Evolutionary conservation across 768 basidiomycete genomes (phyloP).

Genomic region (Leccinum subtestaceum): DNA sequence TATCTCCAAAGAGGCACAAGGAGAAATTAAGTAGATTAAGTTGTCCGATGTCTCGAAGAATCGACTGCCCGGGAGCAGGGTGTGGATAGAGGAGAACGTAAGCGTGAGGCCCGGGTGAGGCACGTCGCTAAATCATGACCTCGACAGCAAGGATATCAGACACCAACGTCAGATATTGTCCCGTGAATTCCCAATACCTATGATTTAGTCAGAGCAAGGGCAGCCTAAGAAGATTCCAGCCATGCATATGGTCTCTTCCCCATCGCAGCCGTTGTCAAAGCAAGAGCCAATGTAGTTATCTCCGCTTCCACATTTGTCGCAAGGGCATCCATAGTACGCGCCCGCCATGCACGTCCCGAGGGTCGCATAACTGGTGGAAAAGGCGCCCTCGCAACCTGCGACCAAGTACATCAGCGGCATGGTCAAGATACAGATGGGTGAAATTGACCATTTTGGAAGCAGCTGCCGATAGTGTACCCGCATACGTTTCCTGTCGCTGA

Average conservation of each 20-base stretch:
- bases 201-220: background rate
- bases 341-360: background rate
- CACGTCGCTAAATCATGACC: background rate
- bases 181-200: background rate
- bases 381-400: background rate
- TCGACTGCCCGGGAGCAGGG: background rate
- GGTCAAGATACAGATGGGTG: background rate
- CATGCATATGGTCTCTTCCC: background rate
- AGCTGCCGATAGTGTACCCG: background rate
- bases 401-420: background rate
- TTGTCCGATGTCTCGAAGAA: background rate
- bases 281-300: background rate
- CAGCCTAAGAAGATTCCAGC: background rate
- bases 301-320: background rate
- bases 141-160: background rate
- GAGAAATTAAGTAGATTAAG: background rate
- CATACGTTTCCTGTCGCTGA: background rate
- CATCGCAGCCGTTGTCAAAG: background rate
- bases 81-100: background rate
- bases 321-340: background rate
- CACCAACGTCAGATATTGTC: background rate
- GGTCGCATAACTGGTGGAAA: background rate
- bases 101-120: background rate
- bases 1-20: background rate
- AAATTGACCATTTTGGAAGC: background rate